A percentile compares a stretch with the other conserved stretches of the same genome.
Evolutionary conservation across 768 basidiomycete species (phyloP).

Genomic region (Lactarius akahatsu): DNA sequence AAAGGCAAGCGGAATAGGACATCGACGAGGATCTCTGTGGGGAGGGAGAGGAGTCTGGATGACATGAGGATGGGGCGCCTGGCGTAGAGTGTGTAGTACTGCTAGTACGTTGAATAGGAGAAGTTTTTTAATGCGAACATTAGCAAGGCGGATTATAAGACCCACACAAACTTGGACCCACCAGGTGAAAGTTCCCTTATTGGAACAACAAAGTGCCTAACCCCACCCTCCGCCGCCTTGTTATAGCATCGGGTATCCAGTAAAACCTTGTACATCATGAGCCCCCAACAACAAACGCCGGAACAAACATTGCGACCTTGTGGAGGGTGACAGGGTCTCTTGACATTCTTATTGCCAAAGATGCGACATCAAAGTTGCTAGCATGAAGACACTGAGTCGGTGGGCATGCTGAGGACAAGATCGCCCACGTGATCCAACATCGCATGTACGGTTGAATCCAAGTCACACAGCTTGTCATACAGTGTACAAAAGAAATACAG

Average conservation of each 20-base stretch:
- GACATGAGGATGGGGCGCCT: background rate
- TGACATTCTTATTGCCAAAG: background rate
- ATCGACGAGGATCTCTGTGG: slow-evolving; percentile 5
- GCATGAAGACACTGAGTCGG: too few relatives aligned
- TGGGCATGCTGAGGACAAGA: too few relatives aligned
- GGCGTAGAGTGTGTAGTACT: too few relatives aligned
- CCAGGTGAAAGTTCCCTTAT: background rate
- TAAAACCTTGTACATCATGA: background rate
- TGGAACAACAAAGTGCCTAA: background rate
- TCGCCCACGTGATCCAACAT: too few relatives aligned
- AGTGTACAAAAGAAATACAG: too few relatives aligned
- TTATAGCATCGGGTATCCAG: background rate
- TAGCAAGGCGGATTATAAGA: background rate
- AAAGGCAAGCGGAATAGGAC: background rate
- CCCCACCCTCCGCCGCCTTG: background rate
- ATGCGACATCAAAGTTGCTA: background rate
- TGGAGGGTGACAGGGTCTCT: background rate
- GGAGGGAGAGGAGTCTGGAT: slow-evolving; percentile 3
- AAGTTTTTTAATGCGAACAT: background rate
- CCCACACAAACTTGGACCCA: background rate
- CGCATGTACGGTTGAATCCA: too few relatives aligned
- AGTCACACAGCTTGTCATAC: too few relatives aligned
- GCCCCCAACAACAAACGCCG: background rate
- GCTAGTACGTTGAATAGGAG: background rate
- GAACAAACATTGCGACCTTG: background rate